Evolutionary conservation across 1,284 basidiomycete species (phyloP), one percentile per base, ranked within the genome.

Genomic region (Pascua guehoae): DNA sequence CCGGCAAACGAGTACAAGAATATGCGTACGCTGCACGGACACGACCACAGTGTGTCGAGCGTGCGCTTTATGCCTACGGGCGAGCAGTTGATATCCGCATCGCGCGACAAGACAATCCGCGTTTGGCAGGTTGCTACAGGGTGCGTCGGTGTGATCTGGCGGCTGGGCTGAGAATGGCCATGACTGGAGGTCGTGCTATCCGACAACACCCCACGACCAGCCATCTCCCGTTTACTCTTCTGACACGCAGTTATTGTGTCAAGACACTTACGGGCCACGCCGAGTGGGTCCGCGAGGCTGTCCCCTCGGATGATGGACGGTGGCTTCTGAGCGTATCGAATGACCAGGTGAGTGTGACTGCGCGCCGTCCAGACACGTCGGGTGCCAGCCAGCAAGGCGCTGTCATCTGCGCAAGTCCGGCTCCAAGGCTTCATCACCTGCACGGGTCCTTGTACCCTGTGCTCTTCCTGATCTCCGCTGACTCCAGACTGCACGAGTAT

Each of bases 1-100:
- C 85, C 86, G 15, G 83, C 86, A 64, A 89, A 91, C 71, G 88
- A 91, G 63, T 93, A 90, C 82, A 90, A 88, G 76, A 92, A 91
- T 70, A 83, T 82, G 51, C 89, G 89, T 74, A 93, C 91, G 7
- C 79, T 95, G 51, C 86, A 88, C 58, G 92, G 91, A 1, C 91
- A 95, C 70, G 91, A 95, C 72, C 92, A 95, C 73, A 87, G 88
- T 16, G 88, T 95, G 42, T 92, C 90, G 10, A 85, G 85, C 16
- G 90, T 88, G 2, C 82, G 86, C 12, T 95, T 94, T 70, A 80
- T 93, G 69, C 89, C 89, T 0, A 87, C 88, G 17, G 91, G 91
- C 70, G 87, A 88, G 69, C 82, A 83, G 62, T 83, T 95, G 59
- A 85, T 93, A 57, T 89, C 87, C 49, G 89, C 90, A 1, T 91